Base-by-base conservation (phyloP, 768 basidiomycete genomes). In the Coprinopsis cinerea region DNA sequence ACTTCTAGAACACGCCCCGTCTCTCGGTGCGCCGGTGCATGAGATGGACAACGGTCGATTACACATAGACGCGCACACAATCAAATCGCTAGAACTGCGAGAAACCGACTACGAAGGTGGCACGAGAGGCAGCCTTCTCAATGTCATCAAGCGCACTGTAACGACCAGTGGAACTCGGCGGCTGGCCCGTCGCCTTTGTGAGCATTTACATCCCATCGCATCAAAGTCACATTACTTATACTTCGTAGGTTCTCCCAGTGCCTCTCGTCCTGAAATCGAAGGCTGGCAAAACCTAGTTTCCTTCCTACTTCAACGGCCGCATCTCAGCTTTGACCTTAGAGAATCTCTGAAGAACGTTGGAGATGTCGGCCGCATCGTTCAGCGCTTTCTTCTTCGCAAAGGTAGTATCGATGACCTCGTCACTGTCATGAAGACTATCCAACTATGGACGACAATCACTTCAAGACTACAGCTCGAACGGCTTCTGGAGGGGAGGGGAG, bases 61-160 rank as follows among this genome's bases (percentile, higher is more conserved):
- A 88, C 85, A 91, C 56, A 89, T 94, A 49, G 92, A 94, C 61
- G 77, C 86, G 3, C 83, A 92, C 61, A 92, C 92, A 1, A 85
- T 92, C 64, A 85, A 86, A 61, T 84, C 86, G n/a, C 77, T 93
- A 39, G 92, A 94, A 64, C 85, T 94, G 46, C 75, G 82, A 20
- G 88, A 92, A 67, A 77, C 75, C 25, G 74, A 81, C 23, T 72
- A 81, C 25, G 89, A 92, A 58, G 87, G 88, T 0, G 82, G 88
- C 0, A 63, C 69, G 10, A 79, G 76, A 49, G 92, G 92, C 3
- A 90, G 83, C 57, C 71, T 94, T 48, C 58, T 92, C 26, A 85
- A 80, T 56, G 78, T 77, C 26, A 72, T 92, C 49, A 90, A 85
- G 60, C 76, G 87, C 40, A 94, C 92, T 0, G 69, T 78, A 6